Evolutionary conservation across 371 early-diverging fungal genomes (phyloP).

Genomic region (Mortierella sp.): DNA sequence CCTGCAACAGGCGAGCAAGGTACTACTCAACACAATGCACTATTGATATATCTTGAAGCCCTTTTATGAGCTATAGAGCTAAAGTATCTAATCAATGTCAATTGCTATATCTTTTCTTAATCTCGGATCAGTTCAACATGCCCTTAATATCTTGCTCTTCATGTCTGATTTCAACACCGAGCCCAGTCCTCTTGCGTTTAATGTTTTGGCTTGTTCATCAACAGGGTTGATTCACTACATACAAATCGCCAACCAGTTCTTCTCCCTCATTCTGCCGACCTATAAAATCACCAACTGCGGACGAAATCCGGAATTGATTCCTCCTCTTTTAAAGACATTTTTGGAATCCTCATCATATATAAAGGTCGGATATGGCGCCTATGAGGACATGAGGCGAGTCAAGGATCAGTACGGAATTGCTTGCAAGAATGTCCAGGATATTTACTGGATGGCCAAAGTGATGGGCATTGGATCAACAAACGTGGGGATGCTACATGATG

Average conservation of each 20-base stretch:
- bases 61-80: not conserved
- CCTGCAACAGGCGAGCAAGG: slow-evolving; percentile 46
- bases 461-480: slow-evolving; percentile 47
- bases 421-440: slow-evolving; percentile 39
- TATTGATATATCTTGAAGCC: not conserved
- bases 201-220: slow-evolving; percentile 50
- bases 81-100: not conserved
- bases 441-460: slow-evolving; percentile 51
- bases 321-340: slow-evolving; percentile 45
- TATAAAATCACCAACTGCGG: slow-evolving; percentile 46
- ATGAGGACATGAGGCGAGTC: slow-evolving; percentile 44
- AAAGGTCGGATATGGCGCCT: slow-evolving; percentile 51
- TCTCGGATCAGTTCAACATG: slow-evolving; percentile 33
- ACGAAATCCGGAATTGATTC: slow-evolving; percentile 40
- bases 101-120: not conserved
- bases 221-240: slow-evolving; percentile 54
- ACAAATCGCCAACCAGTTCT: slow-evolving; percentile 50
- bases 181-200: slow-evolving; percentile 47
- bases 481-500: slow-evolving; percentile 40
- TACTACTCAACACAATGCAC: not conserved
- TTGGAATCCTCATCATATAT: slow-evolving; percentile 43
- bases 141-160: slow-evolving; percentile 49
- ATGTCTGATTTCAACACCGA: slow-evolving; percentile 57
- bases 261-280: slow-evolving; percentile 47
- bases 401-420: slow-evolving; percentile 50